These are phyloP conservation scores for Cercospora berteroae DNA, from an alignment of 2,329 filamentous ascomycete genomes.

Conservation along the genomic window DNA sequence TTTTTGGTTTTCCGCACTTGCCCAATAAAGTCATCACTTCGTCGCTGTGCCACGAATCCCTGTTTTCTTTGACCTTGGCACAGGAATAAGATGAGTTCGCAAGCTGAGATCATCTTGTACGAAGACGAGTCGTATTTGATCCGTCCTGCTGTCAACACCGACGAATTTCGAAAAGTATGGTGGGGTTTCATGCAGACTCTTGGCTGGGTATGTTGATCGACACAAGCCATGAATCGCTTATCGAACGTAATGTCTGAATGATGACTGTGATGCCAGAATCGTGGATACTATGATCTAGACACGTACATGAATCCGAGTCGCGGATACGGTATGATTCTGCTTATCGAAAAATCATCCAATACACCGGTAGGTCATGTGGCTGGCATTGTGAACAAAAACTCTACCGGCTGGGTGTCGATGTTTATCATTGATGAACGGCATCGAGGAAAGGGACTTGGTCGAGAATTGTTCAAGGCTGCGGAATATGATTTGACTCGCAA, in stretches of 20 bases:
- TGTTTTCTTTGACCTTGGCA: not conserved
- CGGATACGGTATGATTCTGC: slow-evolving; percentile 36
- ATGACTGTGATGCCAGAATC: slow-evolving; percentile 31
- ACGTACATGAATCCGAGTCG: slow-evolving; percentile 36
- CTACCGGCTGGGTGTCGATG: not conserved
- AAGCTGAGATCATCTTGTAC: not conserved
- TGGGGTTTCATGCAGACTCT: slow-evolving; percentile 39
- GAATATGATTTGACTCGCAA: not conserved
- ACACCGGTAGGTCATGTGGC: not conserved
- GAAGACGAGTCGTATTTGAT: slow-evolving; percentile 23
- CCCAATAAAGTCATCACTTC: not conserved
- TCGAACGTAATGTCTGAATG: not conserved
- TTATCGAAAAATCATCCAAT: slow-evolving; percentile 26
- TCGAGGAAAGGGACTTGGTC: not conserved
- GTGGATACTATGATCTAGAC: slow-evolving; percentile 34
- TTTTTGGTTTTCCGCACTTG: not conserved
- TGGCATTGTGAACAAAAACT: not conserved
- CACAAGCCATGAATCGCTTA: not conserved
- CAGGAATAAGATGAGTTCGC: not conserved
- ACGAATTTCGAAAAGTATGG: slow-evolving; percentile 32
- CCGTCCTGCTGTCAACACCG: slow-evolving; percentile 17
- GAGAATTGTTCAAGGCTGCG: not conserved
- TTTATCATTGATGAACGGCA: not conserved
- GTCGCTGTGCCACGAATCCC: not conserved
- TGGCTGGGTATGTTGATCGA: slow-evolving; percentile 35